Percentiles rank a stretch among this genome's conserved stretches.
Conservation (phyloP, 2,329 filamentous ascomycete genomes). For the Pseudocercospora pini-densiflorae region DNA sequence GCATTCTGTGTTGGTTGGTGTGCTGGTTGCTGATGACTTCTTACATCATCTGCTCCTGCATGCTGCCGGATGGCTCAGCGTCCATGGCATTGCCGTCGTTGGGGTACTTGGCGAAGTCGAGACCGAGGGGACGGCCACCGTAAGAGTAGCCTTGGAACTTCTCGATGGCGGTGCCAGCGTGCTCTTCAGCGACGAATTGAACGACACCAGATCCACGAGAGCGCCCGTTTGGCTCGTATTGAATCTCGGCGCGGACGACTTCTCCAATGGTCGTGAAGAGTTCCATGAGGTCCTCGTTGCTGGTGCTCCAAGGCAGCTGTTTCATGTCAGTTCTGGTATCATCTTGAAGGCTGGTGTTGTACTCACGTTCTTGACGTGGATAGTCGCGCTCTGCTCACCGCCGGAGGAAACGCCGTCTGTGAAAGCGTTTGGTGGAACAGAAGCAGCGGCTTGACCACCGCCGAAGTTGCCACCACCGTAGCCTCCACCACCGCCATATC, state of each 20-base stretch:
- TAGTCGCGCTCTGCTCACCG: conserved; percentile 79
- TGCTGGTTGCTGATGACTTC: conserved; percentile 7
- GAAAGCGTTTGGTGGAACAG: conserved; percentile 74
- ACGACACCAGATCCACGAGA: conserved; percentile 97
- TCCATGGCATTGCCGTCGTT: conserved; percentile 80
- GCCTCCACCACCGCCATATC: conserved; percentile 61
- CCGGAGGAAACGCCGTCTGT: conserved; percentile 90
- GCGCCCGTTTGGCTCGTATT: conserved; percentile 95
- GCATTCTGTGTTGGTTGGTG: conserved; percentile 2
- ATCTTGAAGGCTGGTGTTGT: conserved; percentile 27
- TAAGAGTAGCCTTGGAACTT: conserved; percentile 99
- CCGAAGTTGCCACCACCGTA: conserved; percentile 47
- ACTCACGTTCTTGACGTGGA: conserved; percentile 97
- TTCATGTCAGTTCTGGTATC: conserved; percentile 31
- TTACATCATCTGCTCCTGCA: conserved; percentile 99
- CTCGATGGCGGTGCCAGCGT: conserved; percentile 89
- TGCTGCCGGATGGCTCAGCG: conserved; percentile 69
- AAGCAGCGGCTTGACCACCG: conserved; percentile 54
- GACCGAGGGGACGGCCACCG: conserved; percentile 87
- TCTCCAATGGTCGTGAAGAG: conserved; percentile 98
- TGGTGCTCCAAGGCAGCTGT: conserved; percentile 97
- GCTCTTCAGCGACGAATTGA: conserved; percentile 80
- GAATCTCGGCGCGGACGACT: conserved; percentile 98
- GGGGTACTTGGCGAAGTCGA: conserved; percentile 93
- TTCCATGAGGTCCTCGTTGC: conserved; percentile 95